Conservation (phyloP, 2,329 filamentous ascomycete species). For the Beauveria scarabaeidicola region DNA sequence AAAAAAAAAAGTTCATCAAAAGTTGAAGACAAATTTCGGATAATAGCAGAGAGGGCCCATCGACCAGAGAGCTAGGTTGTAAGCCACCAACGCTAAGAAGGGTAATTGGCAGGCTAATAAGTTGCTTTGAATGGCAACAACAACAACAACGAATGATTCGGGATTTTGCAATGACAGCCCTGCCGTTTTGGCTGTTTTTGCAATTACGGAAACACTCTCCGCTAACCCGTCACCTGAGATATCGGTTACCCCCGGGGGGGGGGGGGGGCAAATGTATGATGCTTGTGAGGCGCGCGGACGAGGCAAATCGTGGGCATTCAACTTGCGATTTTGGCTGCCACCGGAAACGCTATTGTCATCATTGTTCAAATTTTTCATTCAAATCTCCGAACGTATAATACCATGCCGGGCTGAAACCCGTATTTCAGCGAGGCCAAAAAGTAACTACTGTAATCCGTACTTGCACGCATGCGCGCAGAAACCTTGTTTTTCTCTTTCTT, state of each 20-base stretch:
- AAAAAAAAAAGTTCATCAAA: too few species aligned
- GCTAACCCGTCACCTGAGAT: too few species aligned
- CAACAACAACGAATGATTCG: background rate
- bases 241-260: too few species aligned
- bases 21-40: background rate
- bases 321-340: too few species aligned
- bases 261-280: too few species aligned
- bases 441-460: too few species aligned
- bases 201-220: too few species aligned
- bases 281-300: too few species aligned
- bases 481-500: background rate
- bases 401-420: background rate
- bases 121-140: background rate
- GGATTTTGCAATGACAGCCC: background rate
- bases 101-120: background rate
- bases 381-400: background rate
- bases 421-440: background rate
- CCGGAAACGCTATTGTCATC: background rate
- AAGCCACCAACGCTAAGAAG: background rate
- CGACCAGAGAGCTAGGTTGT: background rate
- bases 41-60: background rate
- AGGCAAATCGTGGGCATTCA: too few species aligned
- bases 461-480: background rate
- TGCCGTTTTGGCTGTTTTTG: background rate
- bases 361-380: background rate